Conservation (phyloP, 2,329 filamentous ascomycete species). For the Colletotrichum salicis region DNA sequence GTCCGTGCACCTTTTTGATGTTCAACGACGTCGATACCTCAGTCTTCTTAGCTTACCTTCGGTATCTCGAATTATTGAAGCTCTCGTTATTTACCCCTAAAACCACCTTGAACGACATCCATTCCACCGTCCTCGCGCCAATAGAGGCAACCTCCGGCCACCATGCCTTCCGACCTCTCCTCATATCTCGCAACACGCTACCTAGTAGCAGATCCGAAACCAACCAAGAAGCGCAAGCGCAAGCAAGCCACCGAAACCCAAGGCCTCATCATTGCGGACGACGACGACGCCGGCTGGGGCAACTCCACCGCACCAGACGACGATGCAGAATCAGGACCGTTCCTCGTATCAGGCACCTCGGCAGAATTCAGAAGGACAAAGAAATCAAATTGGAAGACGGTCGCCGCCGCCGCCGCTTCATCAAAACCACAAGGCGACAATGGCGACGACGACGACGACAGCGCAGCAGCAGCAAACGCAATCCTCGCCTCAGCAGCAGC, state of each 20-base stretch:
- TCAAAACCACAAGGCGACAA: slow-evolving; percentile 44
- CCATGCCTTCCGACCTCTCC: slow-evolving; percentile 72
- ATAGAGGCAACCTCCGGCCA: neutral
- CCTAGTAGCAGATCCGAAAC: slow-evolving; percentile 70
- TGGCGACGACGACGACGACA: slow-evolving; percentile 53
- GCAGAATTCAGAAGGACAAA: slow-evolving; percentile 79
- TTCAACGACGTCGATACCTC: slow-evolving; percentile 13
- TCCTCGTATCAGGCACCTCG: slow-evolving; percentile 61
- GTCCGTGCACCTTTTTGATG: slow-evolving; percentile 16
- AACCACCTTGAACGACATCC: neutral
- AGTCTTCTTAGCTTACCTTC: neutral
- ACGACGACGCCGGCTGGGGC: slow-evolving; percentile 67
- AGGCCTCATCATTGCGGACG: slow-evolving; percentile 73
- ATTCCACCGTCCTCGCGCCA: neutral
- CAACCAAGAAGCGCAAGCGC: slow-evolving; percentile 71
- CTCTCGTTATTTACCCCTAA: neutral
- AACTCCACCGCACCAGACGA: slow-evolving; percentile 50
- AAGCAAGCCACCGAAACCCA: slow-evolving; percentile 58
- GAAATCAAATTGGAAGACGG: slow-evolving; percentile 82
- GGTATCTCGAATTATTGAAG: neutral
- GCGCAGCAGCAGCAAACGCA: slow-evolving; percentile 77
- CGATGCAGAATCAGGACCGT: slow-evolving; percentile 64
- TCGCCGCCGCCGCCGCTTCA: slow-evolving; percentile 54
- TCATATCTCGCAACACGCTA: slow-evolving; percentile 94
- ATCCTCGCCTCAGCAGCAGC: slow-evolving; percentile 79